Evolutionary conservation across 2,329 filamentous ascomycete genomes (phyloP), one percentile per base, ranked within the genome.

Genomic region (Diaporthe sp.): DNA sequence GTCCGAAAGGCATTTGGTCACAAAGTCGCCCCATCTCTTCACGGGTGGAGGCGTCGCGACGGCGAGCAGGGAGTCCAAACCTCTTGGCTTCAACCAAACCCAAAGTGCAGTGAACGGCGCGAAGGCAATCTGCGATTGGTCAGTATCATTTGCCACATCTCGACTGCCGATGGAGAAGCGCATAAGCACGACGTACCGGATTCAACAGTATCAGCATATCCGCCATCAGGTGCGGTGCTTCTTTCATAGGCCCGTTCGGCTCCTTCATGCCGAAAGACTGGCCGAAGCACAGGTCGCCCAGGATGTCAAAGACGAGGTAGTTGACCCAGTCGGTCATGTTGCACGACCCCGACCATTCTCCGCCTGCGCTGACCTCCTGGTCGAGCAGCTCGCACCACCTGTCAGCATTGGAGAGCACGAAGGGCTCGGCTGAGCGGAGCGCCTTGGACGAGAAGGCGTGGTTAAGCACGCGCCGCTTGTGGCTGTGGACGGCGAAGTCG

Each of bases 371-470:
- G n/a, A 77, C 59, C 53, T 74, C 67, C 28, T 73, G 59, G 1
- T 58, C 72, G 31, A 77, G 62, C 22, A 75, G 46, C 22, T 72
- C 68, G 4, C 62, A 68, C 75, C 76, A 76, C 42, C 69, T 65
- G 15, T 77, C 75, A n/a, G 67, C 58, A 39, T 75, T 76, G 51
- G 72, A 49, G 13, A 69, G 72, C n/a, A 77, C 59, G 25, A 75
- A 76, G 1, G 75, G 68, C 77, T 87, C 86, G 81, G 86, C 85
- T 3, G 81, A 82, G 77, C 84, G 86, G 49, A 87, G 77, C 3
- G 86, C 85, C 49, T 82, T 79, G 1, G 86, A 84, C 0, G 84
- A 85, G 78, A 87, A 87, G 0, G 85, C 86, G 61, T 86, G 84
- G 51, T 83, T 84, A 19, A 87, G 80, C 6, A 87, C 86, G 25